phyloP scores from a whole-genome alignment of 768 basidiomycete species.

The Termitomyces bulborhizus region DNA sequence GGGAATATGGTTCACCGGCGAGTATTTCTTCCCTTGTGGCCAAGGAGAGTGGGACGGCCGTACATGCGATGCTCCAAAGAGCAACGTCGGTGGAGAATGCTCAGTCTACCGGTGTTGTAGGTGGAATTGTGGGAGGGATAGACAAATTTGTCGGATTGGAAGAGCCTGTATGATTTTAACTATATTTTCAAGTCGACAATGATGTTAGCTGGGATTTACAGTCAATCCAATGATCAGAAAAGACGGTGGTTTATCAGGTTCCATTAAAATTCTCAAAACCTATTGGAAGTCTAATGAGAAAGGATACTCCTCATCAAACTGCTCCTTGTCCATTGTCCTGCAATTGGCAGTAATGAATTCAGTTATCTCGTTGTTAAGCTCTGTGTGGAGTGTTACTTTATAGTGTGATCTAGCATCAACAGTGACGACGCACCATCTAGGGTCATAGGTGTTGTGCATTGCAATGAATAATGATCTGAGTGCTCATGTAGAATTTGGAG shows the following conservation, averaged over 20 bases:
- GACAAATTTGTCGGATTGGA: slow-evolving; percentile 42
- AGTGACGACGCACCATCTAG: neutral
- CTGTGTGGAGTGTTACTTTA: neutral
- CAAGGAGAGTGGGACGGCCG: slow-evolving; percentile 38
- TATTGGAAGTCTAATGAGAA: slow-evolving; percentile 1
- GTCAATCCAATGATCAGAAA: neutral
- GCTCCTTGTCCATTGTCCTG: slow-evolving; percentile 8
- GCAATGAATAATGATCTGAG: slow-evolving; percentile 7
- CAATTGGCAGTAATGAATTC: slow-evolving; percentile 1
- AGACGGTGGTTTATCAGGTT: neutral
- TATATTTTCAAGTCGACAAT: neutral
- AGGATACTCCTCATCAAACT: slow-evolving; percentile 6
- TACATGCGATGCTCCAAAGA: slow-evolving; percentile 30
- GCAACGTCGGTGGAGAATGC: slow-evolving; percentile 11
- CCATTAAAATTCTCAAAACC: neutral
- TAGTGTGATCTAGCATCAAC: no score
- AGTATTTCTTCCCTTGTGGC: slow-evolving; percentile 51
- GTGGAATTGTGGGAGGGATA: slow-evolving; percentile 26
- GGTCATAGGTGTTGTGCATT: slow-evolving; percentile 7
- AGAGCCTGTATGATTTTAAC: slow-evolving; percentile 25
- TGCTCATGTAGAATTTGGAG: slow-evolving; percentile 9
- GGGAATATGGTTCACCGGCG: slow-evolving; percentile 53
- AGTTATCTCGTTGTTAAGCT: slow-evolving; percentile 6
- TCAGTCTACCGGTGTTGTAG: slow-evolving; percentile 20
- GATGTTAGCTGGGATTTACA: neutral